Evolutionary conservation across 2,329 filamentous ascomycete species (phyloP).

Genomic region (Diplocarpon rosae): DNA sequence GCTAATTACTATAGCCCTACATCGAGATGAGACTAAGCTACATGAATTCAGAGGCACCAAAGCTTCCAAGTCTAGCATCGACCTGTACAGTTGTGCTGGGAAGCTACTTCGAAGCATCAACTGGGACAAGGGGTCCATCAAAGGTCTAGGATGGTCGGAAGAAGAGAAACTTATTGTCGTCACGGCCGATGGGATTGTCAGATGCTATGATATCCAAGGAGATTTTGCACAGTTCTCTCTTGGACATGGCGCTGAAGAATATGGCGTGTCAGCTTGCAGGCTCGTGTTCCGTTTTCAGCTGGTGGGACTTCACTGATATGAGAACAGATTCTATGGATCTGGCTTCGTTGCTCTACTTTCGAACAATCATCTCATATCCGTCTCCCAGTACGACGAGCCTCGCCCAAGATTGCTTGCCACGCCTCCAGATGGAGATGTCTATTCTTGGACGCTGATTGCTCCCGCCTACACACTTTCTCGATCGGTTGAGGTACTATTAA

Average conservation of each 20-base stretch:
- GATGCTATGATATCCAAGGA: constrained; percentile 81
- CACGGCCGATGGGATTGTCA: constrained; percentile 78
- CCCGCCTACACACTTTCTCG: constrained; percentile 81
- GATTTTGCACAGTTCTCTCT: constrained; percentile 93
- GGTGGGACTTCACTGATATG: constrained; percentile 1
- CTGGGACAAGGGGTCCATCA: constrained; percentile 85
- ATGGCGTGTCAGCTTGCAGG: constrained; percentile 76
- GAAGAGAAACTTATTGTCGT: constrained; percentile 86
- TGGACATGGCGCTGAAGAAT: constrained; percentile 79
- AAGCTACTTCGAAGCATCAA: constrained; percentile 76
- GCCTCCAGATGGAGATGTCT: constrained; percentile 66
- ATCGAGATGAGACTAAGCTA: constrained; percentile 79
- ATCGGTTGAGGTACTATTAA: constrained; percentile 85
- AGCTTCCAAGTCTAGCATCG: constrained; percentile 71
- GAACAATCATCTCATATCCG: constrained; percentile 77
- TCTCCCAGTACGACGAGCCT: constrained; percentile 85
- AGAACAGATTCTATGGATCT: constrained; percentile 63
- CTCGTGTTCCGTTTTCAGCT: constrained; percentile 5
- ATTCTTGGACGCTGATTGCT: constrained; percentile 82
- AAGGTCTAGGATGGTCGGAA: constrained; percentile 89
- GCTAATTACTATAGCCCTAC: constrained; percentile 50
- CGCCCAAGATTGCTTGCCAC: constrained; percentile 71
- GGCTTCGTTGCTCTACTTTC: constrained; percentile 88
- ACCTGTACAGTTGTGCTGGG: constrained; percentile 88
- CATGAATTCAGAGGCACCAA: constrained; percentile 64